Conservation (phyloP, 2,329 filamentous ascomycete genomes). For the Colletotrichum sidae region DNA sequence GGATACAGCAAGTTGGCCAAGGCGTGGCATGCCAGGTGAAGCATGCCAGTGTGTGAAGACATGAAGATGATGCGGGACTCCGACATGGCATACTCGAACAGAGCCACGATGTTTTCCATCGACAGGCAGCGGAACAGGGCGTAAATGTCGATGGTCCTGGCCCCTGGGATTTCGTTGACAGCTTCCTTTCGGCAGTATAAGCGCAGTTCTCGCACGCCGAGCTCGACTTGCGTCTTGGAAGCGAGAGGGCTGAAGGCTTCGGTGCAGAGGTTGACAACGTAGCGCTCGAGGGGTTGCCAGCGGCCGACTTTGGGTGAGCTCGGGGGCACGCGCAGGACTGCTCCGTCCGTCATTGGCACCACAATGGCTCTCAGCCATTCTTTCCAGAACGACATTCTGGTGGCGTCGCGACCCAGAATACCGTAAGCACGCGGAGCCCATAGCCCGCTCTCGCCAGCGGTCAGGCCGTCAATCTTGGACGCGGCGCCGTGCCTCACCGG, state of each 20-base stretch:
- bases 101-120: slow-evolving; percentile 88
- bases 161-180: slow-evolving; percentile 90
- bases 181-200: slow-evolving; percentile 95
- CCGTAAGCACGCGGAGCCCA: slow-evolving; percentile 97
- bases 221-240: slow-evolving; percentile 95
- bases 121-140: slow-evolving; percentile 91
- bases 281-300: slow-evolving; percentile 96
- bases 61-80: slow-evolving; percentile 97
- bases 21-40: slow-evolving; percentile 92
- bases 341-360: slow-evolving; percentile 95
- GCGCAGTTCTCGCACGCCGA: slow-evolving; percentile 88
- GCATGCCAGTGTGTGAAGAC: slow-evolving; percentile 95
- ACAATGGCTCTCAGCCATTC: slow-evolving; percentile 95
- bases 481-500: slow-evolving; percentile 94
- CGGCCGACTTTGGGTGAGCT: slow-evolving; percentile 91
- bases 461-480: slow-evolving; percentile 96
- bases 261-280: slow-evolving; percentile 96
- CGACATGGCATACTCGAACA: slow-evolving; percentile 92
- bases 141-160: slow-evolving; percentile 91
- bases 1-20: slow-evolving; percentile 88
- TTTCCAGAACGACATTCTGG: slow-evolving; percentile 94
- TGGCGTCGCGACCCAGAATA: slow-evolving; percentile 85
- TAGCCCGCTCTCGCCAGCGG: slow-evolving; percentile 92
- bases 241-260: slow-evolving; percentile 92
- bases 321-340: slow-evolving; percentile 82